phyloP scores from a whole-genome alignment of 345 rosid species.

The Xanthoceras sorbifolium region DNA sequence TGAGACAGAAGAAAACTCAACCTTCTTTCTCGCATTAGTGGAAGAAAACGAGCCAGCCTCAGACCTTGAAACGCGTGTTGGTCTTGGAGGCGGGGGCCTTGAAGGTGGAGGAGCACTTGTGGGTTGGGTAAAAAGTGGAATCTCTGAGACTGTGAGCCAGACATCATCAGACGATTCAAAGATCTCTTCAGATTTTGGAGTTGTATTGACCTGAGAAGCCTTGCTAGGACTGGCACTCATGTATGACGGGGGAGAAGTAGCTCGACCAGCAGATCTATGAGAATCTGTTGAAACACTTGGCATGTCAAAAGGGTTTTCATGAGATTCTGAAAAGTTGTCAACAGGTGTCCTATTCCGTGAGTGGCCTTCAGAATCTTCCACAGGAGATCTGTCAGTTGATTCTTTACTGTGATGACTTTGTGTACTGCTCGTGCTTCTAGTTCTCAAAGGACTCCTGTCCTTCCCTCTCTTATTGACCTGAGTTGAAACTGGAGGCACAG shows the following conservation, averaged over 20 bases:
- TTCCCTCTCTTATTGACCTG: conserved; percentile 47
- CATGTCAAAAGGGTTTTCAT: conserved; percentile 44
- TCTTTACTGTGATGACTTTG: conserved; percentile 45
- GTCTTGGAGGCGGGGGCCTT: conserved; percentile 98
- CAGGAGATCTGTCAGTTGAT: conserved; percentile 36
- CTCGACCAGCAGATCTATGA: conserved; percentile 39
- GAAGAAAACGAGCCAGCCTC: conserved; percentile 43
- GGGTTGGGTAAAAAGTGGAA: conserved; percentile 86
- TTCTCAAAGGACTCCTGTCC: conserved; percentile 53
- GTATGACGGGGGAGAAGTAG: conserved; percentile 51
- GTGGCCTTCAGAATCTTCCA: conserved; percentile 39
- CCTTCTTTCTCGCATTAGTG: conserved; percentile 50
- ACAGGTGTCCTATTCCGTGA: conserved; percentile 42
- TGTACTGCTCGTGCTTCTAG: conserved; percentile 39
- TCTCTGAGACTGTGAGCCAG: conserved; percentile 95
- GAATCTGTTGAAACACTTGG: conserved; percentile 38
- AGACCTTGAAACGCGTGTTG: conserved; percentile 54
- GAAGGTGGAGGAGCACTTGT: conserved; percentile 88
- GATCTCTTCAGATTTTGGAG: conserved; percentile 52
- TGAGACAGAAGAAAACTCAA: conserved; percentile 46
- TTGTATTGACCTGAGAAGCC: conserved; percentile 36
- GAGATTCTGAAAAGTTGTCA: conserved; percentile 50
- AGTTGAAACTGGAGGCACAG: conserved; percentile 46
- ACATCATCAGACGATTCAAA: conserved; percentile 65
- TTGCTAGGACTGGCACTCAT: conserved; percentile 39